Percentiles rank a stretch among this genome's conserved stretches.
Evolutionary conservation across 2,329 filamentous ascomycete genomes (phyloP).

Genomic region (Nemania sp.): DNA sequence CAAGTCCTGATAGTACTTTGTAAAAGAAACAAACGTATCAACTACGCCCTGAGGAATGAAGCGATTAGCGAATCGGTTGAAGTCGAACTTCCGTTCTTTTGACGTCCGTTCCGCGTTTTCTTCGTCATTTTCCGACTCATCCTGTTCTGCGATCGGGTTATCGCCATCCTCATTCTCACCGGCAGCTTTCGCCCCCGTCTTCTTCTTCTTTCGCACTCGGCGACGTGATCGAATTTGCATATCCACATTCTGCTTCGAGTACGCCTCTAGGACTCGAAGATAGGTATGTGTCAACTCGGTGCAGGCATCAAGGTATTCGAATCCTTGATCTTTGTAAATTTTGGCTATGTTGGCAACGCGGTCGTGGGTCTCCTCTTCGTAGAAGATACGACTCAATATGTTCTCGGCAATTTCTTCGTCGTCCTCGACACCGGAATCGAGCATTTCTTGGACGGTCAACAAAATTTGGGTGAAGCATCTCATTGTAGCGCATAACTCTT

Average conservation of each 20-base stretch:
- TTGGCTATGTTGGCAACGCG: conserved; percentile 78
- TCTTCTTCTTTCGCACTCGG: conserved; percentile 73
- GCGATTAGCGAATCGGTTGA: conserved; percentile 76
- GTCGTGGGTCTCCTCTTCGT: conserved; percentile 94
- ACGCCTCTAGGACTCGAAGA: conserved; percentile 85
- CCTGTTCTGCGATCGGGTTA: conserved; percentile 62
- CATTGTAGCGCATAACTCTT: conserved; percentile 84
- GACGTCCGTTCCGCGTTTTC: conserved; percentile 70
- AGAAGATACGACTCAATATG: conserved; percentile 95
- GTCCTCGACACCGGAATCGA: conserved; percentile 81
- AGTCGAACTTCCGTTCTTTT: conserved; percentile 92
- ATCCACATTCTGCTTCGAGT: conserved; percentile 92
- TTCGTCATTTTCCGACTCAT: conserved; percentile 74
- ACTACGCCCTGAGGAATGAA: conserved; percentile 86
- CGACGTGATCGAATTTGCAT: conserved; percentile 88
- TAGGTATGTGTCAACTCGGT: conserved; percentile 94
- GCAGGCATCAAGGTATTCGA: conserved; percentile 88
- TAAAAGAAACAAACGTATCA: conserved; percentile 84
- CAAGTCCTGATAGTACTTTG: conserved; percentile 80
- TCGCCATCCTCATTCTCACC: conserved; percentile 48
- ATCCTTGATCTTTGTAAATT: conserved; percentile 91
- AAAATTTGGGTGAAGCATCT: conserved; percentile 94
- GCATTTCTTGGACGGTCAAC: conserved; percentile 91
- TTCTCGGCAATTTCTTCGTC: conserved; percentile 98
- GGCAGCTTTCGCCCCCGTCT: conserved; percentile 57